These are phyloP conservation scores for Noccaea bulbosa DNA, from an alignment of 345 rosid genomes.

Conservation along the genomic window DNA sequence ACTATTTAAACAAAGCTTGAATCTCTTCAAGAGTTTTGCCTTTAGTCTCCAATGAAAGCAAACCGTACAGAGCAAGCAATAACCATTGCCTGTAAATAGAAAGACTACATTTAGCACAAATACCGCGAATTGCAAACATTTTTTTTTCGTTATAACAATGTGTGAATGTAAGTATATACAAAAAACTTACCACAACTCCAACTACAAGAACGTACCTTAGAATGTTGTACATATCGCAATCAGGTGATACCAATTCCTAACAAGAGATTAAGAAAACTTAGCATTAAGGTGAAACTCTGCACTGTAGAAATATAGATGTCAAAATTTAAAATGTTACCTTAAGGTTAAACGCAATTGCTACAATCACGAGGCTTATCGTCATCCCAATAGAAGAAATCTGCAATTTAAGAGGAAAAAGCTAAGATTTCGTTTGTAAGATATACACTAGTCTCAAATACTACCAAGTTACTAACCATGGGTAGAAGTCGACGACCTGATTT, in stretches of 20 bases:
- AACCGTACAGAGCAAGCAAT: conserved; percentile 44
- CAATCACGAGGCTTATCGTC: conserved; percentile 72
- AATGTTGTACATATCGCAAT: no score
- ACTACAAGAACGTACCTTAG: no score
- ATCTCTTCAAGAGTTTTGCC: conserved; percentile 92
- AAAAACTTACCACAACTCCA: no score
- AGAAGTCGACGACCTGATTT: conserved; percentile 88
- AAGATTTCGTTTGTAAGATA: conserved; percentile 1
- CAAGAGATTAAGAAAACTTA: no score
- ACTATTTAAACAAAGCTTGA: conserved; percentile 79
- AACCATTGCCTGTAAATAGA: no score
- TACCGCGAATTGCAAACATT: no score
- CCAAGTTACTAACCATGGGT: conserved; percentile 75
- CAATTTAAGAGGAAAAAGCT: conserved; percentile 10
- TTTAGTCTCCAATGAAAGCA: conserved; percentile 77
- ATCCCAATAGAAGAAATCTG: conserved; percentile 83
- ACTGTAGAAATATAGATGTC: conserved; percentile 3
- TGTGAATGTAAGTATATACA: no score
- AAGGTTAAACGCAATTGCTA: conserved; percentile 65
- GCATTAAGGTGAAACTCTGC: conserved; percentile 20
- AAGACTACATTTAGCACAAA: no score
- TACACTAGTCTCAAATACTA: background rate
- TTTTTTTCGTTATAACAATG: no score
- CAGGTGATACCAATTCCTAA: no score
- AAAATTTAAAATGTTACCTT: conserved; percentile 50